Percentiles rank a stretch among this genome's conserved stretches.
Conservation (phyloP, 257 asterid species). For the Nicotiana benthamiana region DNA sequence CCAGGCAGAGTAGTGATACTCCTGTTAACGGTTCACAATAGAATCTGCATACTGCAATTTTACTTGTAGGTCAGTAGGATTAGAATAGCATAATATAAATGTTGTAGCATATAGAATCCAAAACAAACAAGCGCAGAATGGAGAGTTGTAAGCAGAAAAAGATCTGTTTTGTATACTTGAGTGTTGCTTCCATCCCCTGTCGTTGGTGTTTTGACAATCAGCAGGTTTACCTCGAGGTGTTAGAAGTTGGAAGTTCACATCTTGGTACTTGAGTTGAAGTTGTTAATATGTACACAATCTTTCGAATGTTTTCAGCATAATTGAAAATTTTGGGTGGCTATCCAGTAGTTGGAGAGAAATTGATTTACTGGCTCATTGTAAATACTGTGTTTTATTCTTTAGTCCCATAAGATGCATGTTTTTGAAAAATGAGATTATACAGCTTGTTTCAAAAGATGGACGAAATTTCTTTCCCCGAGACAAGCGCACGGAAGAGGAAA, state of each 20-base stretch:
- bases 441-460: neutral
- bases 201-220: neutral
- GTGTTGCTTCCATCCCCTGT: constrained; percentile 1
- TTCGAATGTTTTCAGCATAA: neutral
- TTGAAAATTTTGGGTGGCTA: neutral
- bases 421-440: neutral
- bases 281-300: neutral
- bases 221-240: neutral
- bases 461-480: neutral
- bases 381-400: neutral
- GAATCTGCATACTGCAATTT: neutral
- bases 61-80: constrained; percentile 1
- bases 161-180: neutral
- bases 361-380: neutral
- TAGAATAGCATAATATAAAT: constrained; percentile 1
- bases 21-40: constrained; percentile 30
- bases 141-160: neutral
- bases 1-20: constrained; percentile 46
- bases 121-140: neutral
- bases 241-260: neutral
- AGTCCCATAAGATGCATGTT: neutral
- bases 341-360: neutral
- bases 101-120: neutral
- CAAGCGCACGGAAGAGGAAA: neutral
- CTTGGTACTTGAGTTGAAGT: neutral